Evolutionary conservation across 139 green algal genomes (phyloP).

Genomic region (Chlamydomonas eustigma): DNA sequence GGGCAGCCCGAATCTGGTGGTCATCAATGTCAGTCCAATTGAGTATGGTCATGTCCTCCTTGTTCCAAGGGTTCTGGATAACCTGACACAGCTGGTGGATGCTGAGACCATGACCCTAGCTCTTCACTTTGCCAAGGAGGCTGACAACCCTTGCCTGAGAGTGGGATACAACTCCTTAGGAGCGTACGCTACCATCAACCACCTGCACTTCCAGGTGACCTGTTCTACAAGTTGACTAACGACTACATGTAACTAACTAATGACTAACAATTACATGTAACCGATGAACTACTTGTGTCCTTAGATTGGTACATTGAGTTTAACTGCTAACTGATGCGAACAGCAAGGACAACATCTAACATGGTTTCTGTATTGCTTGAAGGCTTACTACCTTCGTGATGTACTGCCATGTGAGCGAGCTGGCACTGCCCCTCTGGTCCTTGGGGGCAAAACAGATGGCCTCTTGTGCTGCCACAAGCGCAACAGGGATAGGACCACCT

Average conservation of each 20-base stretch:
- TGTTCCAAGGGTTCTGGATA: slow-evolving; percentile 66
- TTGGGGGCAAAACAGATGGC: not conserved
- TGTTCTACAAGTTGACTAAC: too few species aligned
- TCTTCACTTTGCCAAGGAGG: slow-evolving; percentile 83
- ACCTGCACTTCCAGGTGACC: slow-evolving; percentile 96
- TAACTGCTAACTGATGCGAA: too few species aligned
- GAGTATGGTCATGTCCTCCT: slow-evolving; percentile 99
- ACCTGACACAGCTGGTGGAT: slow-evolving; percentile 43
- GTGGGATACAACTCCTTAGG: slow-evolving; percentile 96
- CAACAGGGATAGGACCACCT: not conserved
- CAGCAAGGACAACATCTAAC: too few species aligned
- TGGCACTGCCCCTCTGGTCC: slow-evolving; percentile 46
- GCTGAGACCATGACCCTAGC: slow-evolving; percentile 65
- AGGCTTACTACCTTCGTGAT: slow-evolving; percentile 82
- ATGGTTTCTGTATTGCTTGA: too few species aligned
- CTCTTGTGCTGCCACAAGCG: slow-evolving; percentile 6
- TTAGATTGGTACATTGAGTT: too few species aligned
- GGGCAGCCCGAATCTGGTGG: slow-evolving; percentile 74
- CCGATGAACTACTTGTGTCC: too few species aligned
- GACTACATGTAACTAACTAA: too few species aligned
- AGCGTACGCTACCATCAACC: slow-evolving; percentile 98
- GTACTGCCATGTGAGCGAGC: slow-evolving; percentile 85
- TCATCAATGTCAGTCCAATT: slow-evolving; percentile 97
- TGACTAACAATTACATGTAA: too few species aligned
- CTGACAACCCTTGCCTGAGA: slow-evolving; percentile 86